A percentile compares a stretch with the other conserved stretches of the same genome.
phyloP scores from a whole-genome alignment of 164 flowering plant species.

The Stephania cephalantha region DNA sequence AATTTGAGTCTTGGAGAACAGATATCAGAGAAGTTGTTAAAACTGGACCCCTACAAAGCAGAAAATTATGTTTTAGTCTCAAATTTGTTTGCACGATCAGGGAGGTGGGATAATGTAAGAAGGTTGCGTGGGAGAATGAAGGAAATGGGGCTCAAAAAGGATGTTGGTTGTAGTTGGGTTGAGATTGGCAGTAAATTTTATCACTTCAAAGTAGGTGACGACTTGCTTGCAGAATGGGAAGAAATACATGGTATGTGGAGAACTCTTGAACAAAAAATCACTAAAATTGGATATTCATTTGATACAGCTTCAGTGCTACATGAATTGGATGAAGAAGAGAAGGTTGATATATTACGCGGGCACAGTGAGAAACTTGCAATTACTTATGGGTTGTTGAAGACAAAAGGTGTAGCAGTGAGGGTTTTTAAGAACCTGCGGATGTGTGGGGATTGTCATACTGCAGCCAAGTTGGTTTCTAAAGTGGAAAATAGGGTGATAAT shows the following conservation, averaged over 20 bases:
- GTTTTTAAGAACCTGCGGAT: slow-evolving; percentile 52
- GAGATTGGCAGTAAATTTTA: slow-evolving; percentile 47
- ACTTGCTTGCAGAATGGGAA: slow-evolving; percentile 18
- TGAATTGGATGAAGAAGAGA: slow-evolving; percentile 48
- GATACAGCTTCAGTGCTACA: slow-evolving; percentile 50
- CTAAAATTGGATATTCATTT: slow-evolving; percentile 38
- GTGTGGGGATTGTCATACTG: slow-evolving; percentile 60
- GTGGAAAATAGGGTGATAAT: slow-evolving; percentile 47
- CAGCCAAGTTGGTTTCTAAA: slow-evolving; percentile 46
- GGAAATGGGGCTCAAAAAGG: slow-evolving; percentile 44
- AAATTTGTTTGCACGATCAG: slow-evolving; percentile 51
- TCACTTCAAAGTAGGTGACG: slow-evolving; percentile 41
- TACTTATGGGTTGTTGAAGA: slow-evolving; percentile 42
- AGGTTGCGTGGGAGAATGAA: slow-evolving; percentile 50
- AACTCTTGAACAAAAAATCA: slow-evolving; percentile 40
- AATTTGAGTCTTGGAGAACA: slow-evolving; percentile 37
- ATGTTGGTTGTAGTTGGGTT: slow-evolving; percentile 63
- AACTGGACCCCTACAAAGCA: slow-evolving; percentile 43
- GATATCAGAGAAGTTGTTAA: slow-evolving; percentile 37
- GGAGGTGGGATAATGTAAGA: slow-evolving; percentile 61
- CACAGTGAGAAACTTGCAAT: slow-evolving; percentile 70
- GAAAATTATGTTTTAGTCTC: slow-evolving; percentile 40
- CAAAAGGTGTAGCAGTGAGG: slow-evolving; percentile 35
- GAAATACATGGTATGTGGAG: slow-evolving; percentile 34
- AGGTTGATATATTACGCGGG: slow-evolving; percentile 38